Percentiles rank a stretch among this genome's conserved stretches.
These are phyloP conservation scores for Chaetomium cochliodes DNA, from an alignment of 495 filamentous ascomycete species.

Conservation along the genomic window DNA sequence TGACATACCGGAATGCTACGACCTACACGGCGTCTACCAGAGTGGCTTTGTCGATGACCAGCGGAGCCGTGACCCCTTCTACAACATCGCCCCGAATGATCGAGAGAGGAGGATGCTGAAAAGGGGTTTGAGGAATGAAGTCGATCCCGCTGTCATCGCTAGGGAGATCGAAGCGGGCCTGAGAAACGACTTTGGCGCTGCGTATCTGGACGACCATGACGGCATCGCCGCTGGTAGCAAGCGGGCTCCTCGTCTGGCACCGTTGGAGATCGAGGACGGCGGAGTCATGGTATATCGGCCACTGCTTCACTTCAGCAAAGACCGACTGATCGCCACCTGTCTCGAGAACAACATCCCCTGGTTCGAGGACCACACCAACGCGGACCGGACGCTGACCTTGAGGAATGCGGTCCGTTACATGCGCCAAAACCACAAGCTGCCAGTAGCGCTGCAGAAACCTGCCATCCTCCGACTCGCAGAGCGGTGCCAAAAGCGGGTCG, in stretches of 20 bases:
- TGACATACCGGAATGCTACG: slow-evolving; percentile 80
- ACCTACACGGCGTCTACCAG: slow-evolving; percentile 65
- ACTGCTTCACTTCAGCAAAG: slow-evolving; percentile 70
- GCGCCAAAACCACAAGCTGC: slow-evolving; percentile 56
- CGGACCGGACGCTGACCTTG: slow-evolving; percentile 69
- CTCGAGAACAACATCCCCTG: slow-evolving; percentile 60
- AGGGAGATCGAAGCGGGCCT: slow-evolving; percentile 19
- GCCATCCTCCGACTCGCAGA: slow-evolving; percentile 59
- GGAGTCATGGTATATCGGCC: slow-evolving; percentile 74
- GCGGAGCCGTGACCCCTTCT: slow-evolving; percentile 25
- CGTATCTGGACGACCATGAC: slow-evolving; percentile 29
- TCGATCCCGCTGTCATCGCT: slow-evolving; percentile 23
- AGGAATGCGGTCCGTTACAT: slow-evolving; percentile 79
- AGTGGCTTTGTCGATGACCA: slow-evolving; percentile 59
- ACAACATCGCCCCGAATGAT: slow-evolving; percentile 27
- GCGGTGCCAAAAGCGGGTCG: slow-evolving; percentile 36
- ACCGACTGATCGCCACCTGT: slow-evolving; percentile 70
- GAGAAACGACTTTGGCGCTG: slow-evolving; percentile 9
- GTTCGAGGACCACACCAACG: slow-evolving; percentile 86
- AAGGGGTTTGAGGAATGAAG: slow-evolving; percentile 24
- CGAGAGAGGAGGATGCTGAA: slow-evolving; percentile 25
- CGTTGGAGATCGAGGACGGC: slow-evolving; percentile 58
- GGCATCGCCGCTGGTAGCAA: slow-evolving; percentile 26
- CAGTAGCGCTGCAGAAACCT: slow-evolving; percentile 63
- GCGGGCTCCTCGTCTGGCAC: slow-evolving; percentile 12